phyloP scores from a whole-genome alignment of 176 grass and related monocot genomes.

The Miscanthus lutarioriparius region DNA sequence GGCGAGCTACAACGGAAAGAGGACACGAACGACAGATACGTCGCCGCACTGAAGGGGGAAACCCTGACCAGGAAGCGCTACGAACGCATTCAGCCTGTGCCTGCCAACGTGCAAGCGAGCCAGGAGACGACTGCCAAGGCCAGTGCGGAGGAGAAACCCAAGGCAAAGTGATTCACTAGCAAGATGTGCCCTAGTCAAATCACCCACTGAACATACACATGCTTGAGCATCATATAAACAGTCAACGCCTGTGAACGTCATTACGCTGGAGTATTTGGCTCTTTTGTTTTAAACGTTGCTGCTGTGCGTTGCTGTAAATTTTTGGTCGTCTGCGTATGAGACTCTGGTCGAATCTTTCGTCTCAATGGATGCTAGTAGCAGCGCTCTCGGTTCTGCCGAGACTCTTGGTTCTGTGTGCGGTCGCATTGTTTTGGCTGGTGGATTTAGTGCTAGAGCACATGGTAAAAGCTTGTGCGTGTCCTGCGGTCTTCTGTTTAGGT shows the following conservation, averaged over 20 bases:
- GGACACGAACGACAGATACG: slow-evolving; percentile 80
- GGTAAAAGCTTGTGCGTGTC: background rate
- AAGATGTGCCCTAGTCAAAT: background rate
- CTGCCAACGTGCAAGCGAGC: slow-evolving; percentile 36
- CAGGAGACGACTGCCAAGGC: slow-evolving; percentile 28
- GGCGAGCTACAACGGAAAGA: slow-evolving; percentile 86
- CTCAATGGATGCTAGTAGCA: background rate
- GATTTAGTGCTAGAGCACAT: background rate
- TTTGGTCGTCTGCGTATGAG: background rate
- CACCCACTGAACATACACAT: background rate
- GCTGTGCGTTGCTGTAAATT: background rate
- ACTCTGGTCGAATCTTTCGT: background rate
- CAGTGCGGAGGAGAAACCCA: slow-evolving; percentile 40
- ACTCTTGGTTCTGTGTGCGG: background rate
- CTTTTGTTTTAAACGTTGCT: background rate
- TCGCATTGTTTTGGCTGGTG: background rate
- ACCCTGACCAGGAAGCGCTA: slow-evolving; percentile 81
- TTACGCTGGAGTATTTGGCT: background rate
- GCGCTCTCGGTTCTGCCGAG: background rate
- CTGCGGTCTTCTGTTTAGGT: background rate
- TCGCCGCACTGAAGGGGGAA: slow-evolving; percentile 87
- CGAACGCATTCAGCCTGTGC: slow-evolving; percentile 68
- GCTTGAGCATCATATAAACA: background rate
- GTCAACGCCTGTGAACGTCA: background rate
- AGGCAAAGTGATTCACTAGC: slow-evolving; percentile 52